Evolutionary conservation across 257 asterid species (phyloP).

Genomic region (Ilex aquifolium): DNA sequence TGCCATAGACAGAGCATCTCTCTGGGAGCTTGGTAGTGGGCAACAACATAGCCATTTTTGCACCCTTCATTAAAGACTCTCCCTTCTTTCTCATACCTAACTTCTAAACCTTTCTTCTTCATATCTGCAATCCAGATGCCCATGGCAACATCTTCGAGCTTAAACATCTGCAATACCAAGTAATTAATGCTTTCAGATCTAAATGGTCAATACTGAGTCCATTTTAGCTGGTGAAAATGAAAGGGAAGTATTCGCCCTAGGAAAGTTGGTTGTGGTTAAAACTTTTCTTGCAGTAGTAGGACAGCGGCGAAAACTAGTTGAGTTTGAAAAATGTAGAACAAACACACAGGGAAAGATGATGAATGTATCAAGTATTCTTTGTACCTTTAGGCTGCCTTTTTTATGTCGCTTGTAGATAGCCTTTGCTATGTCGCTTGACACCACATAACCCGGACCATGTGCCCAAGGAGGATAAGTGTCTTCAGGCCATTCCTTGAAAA

Average conservation of each 20-base stretch:
- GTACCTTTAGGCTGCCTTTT: slow-evolving; percentile 67
- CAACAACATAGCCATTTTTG: slow-evolving; percentile 71
- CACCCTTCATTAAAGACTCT: slow-evolving; percentile 80
- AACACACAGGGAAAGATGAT: not conserved
- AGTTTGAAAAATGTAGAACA: too few relatives aligned
- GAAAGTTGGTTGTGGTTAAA: too few relatives aligned
- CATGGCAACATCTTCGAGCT: slow-evolving; percentile 96
- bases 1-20: slow-evolving; percentile 95
- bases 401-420: slow-evolving; percentile 56
- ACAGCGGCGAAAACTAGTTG: too few relatives aligned
- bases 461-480: slow-evolving; percentile 93
- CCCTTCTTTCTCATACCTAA: slow-evolving; percentile 66
- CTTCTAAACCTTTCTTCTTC: slow-evolving; percentile 60
- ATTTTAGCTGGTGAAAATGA: too few relatives aligned
- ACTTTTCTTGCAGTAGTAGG: too few relatives aligned
- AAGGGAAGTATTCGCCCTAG: too few relatives aligned
- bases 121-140: slow-evolving; percentile 92
- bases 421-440: slow-evolving; percentile 77
- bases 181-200: not conserved
- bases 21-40: slow-evolving; percentile 93
- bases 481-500: slow-evolving; percentile 76
- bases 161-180: slow-evolving; percentile 58
- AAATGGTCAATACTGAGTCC: too few relatives aligned
- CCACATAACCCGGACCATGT: slow-evolving; percentile 89
- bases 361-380: not conserved